Evolutionary conservation across 352 stramenopile species (phyloP), one percentile per base, ranked within the genome.

Genomic region (Nothophytophthora sp.): DNA sequence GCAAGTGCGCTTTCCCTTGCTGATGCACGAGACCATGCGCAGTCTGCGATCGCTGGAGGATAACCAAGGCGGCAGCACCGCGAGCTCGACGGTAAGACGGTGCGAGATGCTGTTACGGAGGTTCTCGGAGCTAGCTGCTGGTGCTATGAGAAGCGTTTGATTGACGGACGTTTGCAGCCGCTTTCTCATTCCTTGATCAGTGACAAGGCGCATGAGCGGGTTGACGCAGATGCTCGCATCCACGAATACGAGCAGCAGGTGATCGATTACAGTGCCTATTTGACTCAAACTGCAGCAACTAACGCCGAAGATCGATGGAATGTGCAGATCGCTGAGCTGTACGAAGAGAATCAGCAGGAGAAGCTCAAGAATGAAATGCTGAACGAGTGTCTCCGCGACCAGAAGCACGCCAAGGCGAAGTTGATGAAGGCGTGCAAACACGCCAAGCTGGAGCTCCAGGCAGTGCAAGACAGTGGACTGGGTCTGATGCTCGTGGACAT

Each of bases 241-340:
- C 70, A 88, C 36, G 81, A 90, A 22, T 92, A 92, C 28, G 81
- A 92, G 36, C 69, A 67, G 5, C 81, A 92, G 73, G 79, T 79
- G 16, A 13, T 11, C 16, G 24, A 23, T 0, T 8, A 19, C 24
- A 18, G 20, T 6, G 9, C 11, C 18, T n/a, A 16, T 6, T 29
- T 34, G 3, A 10, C 9, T 13, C 15, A 27, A 10, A 7, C 5
- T 35, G 29, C 5, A 18, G 16, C 8, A 25, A 15, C 16, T 16
- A 9, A n/a, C 3, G 15, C 6, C 55, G 22, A 52, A 5, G 36
- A 36, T n/a, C 33, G 20, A 32, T 42, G 18, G 18, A 15, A 1
- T 6, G 25, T 53, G 16, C 25, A 90, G 79, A 78, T 88, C 43
- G 63, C 71, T 32, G 52, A 74, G 16, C 24, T 92, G 23, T 92